Conservation (phyloP, 257 asterid genomes). For the Gentiana macrophylla region DNA sequence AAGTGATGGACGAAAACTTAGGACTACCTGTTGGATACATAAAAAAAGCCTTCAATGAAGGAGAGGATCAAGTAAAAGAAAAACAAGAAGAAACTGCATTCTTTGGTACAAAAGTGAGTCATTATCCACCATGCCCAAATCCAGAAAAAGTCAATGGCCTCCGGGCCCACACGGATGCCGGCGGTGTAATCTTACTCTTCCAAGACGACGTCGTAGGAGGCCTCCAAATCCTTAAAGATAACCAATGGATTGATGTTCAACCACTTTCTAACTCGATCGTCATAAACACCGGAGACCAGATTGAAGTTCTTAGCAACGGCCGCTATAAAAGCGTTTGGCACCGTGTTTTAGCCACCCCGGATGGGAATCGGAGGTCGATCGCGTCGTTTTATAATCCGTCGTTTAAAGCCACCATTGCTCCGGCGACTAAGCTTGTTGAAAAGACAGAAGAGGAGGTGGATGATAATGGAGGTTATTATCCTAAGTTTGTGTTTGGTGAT, state of each 20-base stretch:
- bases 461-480: neutral
- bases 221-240: conserved; percentile 65
- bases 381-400: conserved; percentile 90
- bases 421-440: conserved; percentile 27
- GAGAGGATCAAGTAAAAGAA: conserved; percentile 2
- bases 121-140: conserved; percentile 76
- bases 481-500: conserved; percentile 49
- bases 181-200: conserved; percentile 71
- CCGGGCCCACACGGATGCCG: conserved; percentile 92
- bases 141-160: conserved; percentile 61
- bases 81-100: conserved; percentile 29
- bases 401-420: conserved; percentile 52
- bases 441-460: conserved; percentile 6
- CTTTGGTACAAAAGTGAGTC: conserved; percentile 89
- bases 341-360: conserved; percentile 38
- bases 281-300: conserved; percentile 73
- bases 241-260: conserved; percentile 67
- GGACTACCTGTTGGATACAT: conserved; percentile 57
- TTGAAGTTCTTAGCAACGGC: conserved; percentile 77
- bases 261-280: conserved; percentile 56
- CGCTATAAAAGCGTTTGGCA: conserved; percentile 86
- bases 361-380: conserved; percentile 56
- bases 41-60: conserved; percentile 51
- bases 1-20: conserved; percentile 70
- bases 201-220: conserved; percentile 70